A percentile compares a stretch with the other conserved stretches of the same genome.
These are phyloP conservation scores for Mollisia scopiformis DNA, from an alignment of 2,329 filamentous ascomycete genomes.

Conservation along the genomic window DNA sequence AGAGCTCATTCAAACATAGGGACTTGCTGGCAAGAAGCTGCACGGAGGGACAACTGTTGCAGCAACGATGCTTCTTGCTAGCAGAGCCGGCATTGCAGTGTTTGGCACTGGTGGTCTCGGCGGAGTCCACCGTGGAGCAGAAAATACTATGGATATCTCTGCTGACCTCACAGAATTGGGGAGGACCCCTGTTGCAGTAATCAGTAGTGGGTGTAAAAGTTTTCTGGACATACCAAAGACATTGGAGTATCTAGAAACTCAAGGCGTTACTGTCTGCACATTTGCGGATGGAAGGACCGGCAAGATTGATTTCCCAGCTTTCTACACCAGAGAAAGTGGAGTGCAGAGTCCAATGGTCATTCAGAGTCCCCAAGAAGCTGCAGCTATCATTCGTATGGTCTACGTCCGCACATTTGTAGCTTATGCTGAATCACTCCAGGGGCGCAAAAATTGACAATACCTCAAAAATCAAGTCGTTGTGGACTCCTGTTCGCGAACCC, in stretches of 20 bases:
- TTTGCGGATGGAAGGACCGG: constrained; percentile 81
- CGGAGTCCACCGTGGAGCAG: constrained; percentile 88
- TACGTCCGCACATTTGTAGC: neutral
- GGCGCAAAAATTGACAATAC: constrained; percentile 48
- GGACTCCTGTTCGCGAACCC: constrained; percentile 90
- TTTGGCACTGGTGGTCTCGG: constrained; percentile 96
- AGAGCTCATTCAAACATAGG: constrained; percentile 45
- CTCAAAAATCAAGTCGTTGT: constrained; percentile 44
- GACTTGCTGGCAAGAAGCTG: constrained; percentile 66
- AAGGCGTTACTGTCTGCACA: constrained; percentile 81
- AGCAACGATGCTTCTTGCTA: constrained; percentile 88
- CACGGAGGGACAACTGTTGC: constrained; percentile 94
- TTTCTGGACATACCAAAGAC: constrained; percentile 92
- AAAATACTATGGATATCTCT: constrained; percentile 88
- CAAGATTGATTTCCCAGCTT: constrained; percentile 84
- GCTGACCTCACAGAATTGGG: constrained; percentile 95
- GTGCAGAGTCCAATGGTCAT: constrained; percentile 77
- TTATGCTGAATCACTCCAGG: constrained; percentile 43
- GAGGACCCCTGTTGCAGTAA: constrained; percentile 82
- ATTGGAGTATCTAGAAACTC: constrained; percentile 74
- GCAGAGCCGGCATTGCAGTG: constrained; percentile 84
- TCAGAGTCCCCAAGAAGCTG: constrained; percentile 77
- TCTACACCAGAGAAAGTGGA: constrained; percentile 89
- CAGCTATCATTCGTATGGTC: constrained; percentile 75
- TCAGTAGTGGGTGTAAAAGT: constrained; percentile 92